Evolutionary conservation across 2,329 filamentous ascomycete species (phyloP), one percentile per base, ranked within the genome.

Genomic region (Huntiella savannae): DNA sequence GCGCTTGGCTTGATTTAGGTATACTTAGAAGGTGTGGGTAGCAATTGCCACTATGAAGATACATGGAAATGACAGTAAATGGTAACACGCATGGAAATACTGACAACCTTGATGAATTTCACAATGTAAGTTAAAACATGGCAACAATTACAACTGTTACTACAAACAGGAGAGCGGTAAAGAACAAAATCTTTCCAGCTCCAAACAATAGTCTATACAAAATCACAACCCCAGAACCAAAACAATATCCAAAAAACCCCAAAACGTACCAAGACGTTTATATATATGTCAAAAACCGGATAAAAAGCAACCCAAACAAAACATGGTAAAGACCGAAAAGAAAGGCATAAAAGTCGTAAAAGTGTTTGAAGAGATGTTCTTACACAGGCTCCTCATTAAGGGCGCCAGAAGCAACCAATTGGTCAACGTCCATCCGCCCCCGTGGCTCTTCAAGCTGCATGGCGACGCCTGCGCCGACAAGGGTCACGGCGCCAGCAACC

Each of bases 401-500:
- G 46, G 64, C n/a, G 4, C 12, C 37, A 7, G 22, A 28, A 3
- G 22, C 22, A 28, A 28, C 22, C 22, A 28, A 28, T 6, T 28
- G 22, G 22, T 28, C 22, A 28, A 28, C 22, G 15, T 52, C 51
- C 8, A 51, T 39, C 8, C 51, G 60, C 10, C 59, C 65, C 22
- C 67, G 64, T 11, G 71, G 67, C 55, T 88, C 82, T 33, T 75
- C 75, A 62, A 95, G 82, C 58, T 75, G 76, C 50, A 85, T 68
- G 59, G 81, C 83, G 55, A 91, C 67, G 43, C 82, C 63, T 1
- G 80, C 83, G 40, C 87, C 91, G 11, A 76, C 60, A 8, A 84
- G 62, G 33, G 85, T 83, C 32, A 95, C 75, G 3, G 81, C 55
- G 6, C 81, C 84, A 53, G 80, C 87, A 51, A 77, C 78, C 91